These are phyloP conservation scores for Aureobasidium mangrovei DNA, from an alignment of 2,329 filamentous ascomycete genomes.

Conservation along the genomic window DNA sequence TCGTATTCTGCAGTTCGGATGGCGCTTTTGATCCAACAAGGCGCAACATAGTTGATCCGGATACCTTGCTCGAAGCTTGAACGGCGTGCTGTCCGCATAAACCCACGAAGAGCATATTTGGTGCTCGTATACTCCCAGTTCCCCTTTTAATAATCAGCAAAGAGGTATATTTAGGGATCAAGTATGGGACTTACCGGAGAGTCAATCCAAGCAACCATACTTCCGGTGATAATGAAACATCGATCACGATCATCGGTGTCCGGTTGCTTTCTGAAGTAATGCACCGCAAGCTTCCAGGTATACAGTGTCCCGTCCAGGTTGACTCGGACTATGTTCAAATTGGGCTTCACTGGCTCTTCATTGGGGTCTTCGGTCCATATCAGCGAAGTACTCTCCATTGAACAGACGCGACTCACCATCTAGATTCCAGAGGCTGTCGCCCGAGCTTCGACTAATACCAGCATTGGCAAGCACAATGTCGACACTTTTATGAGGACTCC, in stretches of 20 bases:
- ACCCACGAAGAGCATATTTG: constrained; percentile 36
- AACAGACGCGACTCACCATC: constrained; percentile 17
- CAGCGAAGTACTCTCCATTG: too few relatives aligned
- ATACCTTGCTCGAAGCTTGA: constrained; percentile 36
- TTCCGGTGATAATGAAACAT: too few relatives aligned
- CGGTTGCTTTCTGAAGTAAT: too few relatives aligned
- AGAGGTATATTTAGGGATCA: background rate
- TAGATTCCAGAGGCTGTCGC: constrained; percentile 19
- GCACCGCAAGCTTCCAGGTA: too few relatives aligned
- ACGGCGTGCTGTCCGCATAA: constrained; percentile 32
- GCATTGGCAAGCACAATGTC: constrained; percentile 26
- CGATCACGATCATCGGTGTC: too few relatives aligned
- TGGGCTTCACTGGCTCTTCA: too few relatives aligned
- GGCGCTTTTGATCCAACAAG: constrained; percentile 18
- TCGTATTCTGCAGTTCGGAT: constrained; percentile 33
- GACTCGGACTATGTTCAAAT: too few relatives aligned
- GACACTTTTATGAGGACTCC: constrained; percentile 19
- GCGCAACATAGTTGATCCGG: constrained; percentile 35
- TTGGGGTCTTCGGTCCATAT: too few relatives aligned
- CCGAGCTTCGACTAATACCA: constrained; percentile 18
- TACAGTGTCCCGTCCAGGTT: too few relatives aligned
- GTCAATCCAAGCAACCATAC: too few relatives aligned
- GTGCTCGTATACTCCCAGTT: constrained; percentile 34
- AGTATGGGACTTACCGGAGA: background rate
- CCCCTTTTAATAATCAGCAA: constrained; percentile 18